A percentile compares a stretch with the other conserved stretches of the same genome.
Conservation (phyloP, 768 basidiomycete species). For the Holtermannia corniformis region DNA sequence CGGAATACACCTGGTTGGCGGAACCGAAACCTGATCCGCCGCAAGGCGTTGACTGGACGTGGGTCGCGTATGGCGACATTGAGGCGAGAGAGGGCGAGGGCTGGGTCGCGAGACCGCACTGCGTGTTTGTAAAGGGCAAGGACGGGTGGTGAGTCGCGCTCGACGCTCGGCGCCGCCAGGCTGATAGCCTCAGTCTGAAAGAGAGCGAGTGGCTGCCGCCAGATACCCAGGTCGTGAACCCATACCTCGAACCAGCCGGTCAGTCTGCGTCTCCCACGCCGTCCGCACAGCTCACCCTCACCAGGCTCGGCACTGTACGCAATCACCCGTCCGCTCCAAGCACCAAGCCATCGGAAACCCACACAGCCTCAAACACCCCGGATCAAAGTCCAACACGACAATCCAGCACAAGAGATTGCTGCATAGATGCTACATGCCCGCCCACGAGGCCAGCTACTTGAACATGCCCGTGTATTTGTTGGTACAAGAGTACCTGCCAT, state of each 20-base stretch:
- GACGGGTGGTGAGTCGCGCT: not conserved
- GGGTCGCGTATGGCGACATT: not conserved
- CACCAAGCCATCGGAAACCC: not conserved
- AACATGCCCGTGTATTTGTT: conserved; percentile 55
- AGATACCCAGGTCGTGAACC: not conserved
- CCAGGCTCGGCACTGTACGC: not conserved
- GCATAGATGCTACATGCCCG: not conserved
- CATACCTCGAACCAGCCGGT: not conserved
- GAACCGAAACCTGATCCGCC: not conserved
- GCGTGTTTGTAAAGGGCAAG: not conserved
- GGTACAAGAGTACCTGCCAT: conserved; percentile 69
- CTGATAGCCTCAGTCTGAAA: not conserved
- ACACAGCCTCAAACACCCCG: not conserved
- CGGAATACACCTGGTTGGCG: not conserved
- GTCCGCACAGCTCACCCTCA: too few relatives aligned
- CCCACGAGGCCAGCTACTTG: conserved; percentile 3
- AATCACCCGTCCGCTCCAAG: not conserved
- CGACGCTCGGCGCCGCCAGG: not conserved
- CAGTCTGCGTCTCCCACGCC: not conserved
- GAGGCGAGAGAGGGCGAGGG: not conserved
- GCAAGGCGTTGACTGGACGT: not conserved
- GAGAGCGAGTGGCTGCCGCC: not conserved
- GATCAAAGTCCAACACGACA: not conserved
- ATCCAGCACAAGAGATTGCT: not conserved
- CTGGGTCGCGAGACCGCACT: not conserved